phyloP scores from a whole-genome alignment of 495 filamentous ascomycete genomes.

The Hypoxylon trugodes region DNA sequence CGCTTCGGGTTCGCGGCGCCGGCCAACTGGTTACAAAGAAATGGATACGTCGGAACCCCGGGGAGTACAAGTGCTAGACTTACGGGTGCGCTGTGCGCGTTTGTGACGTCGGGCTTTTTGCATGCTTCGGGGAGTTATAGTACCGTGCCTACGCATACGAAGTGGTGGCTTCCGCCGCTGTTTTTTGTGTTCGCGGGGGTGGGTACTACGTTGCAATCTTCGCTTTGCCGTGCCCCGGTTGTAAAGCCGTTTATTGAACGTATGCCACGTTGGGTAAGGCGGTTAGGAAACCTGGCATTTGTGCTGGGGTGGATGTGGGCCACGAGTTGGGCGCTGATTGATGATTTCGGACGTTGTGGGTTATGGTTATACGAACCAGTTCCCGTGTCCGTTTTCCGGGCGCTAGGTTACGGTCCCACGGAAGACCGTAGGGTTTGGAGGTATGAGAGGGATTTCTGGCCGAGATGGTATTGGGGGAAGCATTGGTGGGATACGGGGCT shows the following conservation, averaged over 20 bases:
- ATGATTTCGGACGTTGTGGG: constrained; percentile 69
- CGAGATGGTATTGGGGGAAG: constrained; percentile 58
- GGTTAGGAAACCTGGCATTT: constrained; percentile 61
- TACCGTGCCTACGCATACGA: constrained; percentile 52
- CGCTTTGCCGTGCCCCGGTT: constrained; percentile 7
- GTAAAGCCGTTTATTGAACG: constrained; percentile 24
- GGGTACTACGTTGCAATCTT: constrained; percentile 62
- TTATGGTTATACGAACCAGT: constrained; percentile 75
- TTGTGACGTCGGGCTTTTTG: constrained; percentile 66
- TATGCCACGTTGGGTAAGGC: constrained; percentile 51
- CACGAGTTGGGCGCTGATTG: constrained; percentile 61
- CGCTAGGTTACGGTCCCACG: constrained; percentile 57
- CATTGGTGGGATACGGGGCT: constrained; percentile 74
- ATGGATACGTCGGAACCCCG: constrained; percentile 43
- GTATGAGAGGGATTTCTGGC: constrained; percentile 57
- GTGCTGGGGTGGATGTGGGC: constrained; percentile 64
- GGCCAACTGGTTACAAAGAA: constrained; percentile 56
- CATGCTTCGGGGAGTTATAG: constrained; percentile 68
- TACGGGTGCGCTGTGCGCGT: constrained; percentile 56
- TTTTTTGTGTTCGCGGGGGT: constrained; percentile 68
- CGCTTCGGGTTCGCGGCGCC: constrained; percentile 73
- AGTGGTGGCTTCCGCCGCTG: constrained; percentile 45
- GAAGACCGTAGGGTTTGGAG: constrained; percentile 64
- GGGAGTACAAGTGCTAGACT: constrained; percentile 11
- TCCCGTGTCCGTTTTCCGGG: constrained; percentile 67